phyloP scores from a whole-genome alignment of 2,329 filamentous ascomycete species.

The Ceratocystis papillata region DNA sequence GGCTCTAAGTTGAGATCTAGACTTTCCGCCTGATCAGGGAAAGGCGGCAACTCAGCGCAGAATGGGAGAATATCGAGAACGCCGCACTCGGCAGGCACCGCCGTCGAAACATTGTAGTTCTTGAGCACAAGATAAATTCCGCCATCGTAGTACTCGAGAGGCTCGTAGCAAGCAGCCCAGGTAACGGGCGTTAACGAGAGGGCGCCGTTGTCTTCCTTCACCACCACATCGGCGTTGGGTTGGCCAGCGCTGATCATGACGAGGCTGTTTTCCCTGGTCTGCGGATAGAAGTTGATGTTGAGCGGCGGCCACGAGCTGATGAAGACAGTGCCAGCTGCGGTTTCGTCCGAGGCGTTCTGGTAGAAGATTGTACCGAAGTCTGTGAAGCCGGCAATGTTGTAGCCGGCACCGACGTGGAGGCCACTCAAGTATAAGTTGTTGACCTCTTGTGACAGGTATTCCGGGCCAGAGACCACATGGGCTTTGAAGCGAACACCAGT shows the following conservation, averaged over 20 bases:
- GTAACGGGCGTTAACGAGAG: slow-evolving; percentile 29
- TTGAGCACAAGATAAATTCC: slow-evolving; percentile 28
- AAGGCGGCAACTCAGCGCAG: slow-evolving; percentile 33
- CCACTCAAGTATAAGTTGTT: slow-evolving; percentile 33
- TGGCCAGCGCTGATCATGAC: slow-evolving; percentile 29
- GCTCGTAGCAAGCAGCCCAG: slow-evolving; percentile 37
- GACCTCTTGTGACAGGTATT: neutral
- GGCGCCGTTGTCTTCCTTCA: slow-evolving; percentile 32
- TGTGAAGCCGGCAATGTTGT: slow-evolving; percentile 35
- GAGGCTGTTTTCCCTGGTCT: slow-evolving; percentile 28
- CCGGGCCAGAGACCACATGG: slow-evolving; percentile 30
- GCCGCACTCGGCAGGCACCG: slow-evolving; percentile 35
- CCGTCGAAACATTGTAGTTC: slow-evolving; percentile 25
- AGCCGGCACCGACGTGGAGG: slow-evolving; percentile 32
- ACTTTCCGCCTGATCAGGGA: slow-evolving; percentile 28
- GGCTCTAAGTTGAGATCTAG: neutral
- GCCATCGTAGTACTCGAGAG: slow-evolving; percentile 35
- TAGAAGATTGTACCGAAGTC: slow-evolving; percentile 40
- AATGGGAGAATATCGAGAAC: slow-evolving; percentile 37
- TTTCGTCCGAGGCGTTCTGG: slow-evolving; percentile 38
- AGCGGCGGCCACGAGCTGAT: slow-evolving; percentile 35
- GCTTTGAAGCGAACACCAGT: slow-evolving; percentile 36
- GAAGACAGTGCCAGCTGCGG: slow-evolving; percentile 29
- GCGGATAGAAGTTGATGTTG: slow-evolving; percentile 32
- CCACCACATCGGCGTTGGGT: slow-evolving; percentile 32